These are phyloP conservation scores for Coemansia sp. DNA, from an alignment of 371 early-diverging fungal species.

Conservation along the genomic window DNA sequence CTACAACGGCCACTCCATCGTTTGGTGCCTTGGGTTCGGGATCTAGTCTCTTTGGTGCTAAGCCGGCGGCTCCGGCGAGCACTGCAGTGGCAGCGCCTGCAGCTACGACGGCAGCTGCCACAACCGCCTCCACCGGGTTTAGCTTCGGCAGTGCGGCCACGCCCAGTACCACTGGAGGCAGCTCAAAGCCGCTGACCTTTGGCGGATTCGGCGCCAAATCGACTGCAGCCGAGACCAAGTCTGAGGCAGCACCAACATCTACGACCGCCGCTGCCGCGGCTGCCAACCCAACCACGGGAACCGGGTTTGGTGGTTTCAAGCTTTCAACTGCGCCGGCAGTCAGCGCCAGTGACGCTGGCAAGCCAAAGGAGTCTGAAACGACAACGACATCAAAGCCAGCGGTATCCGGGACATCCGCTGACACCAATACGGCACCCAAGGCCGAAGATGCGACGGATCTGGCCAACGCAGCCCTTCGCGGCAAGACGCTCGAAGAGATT, in stretches of 20 bases:
- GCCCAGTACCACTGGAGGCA: slow-evolving; percentile 1
- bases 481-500: slow-evolving; percentile 85
- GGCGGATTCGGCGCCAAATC: slow-evolving; percentile 11
- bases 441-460: slow-evolving; percentile 48
- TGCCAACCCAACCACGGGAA: slow-evolving; percentile 22
- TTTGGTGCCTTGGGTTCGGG: slow-evolving; percentile 8
- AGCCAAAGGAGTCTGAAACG: not conserved
- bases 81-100: not conserved
- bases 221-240: slow-evolving; percentile 15
- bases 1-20: slow-evolving; percentile 13
- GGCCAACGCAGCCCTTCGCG: slow-evolving; percentile 62
- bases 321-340: slow-evolving; percentile 41
- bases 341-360: slow-evolving; percentile 23
- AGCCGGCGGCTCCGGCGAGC: not conserved
- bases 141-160: slow-evolving; percentile 42
- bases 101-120: slow-evolving; percentile 9
- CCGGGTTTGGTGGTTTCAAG: slow-evolving; percentile 41
- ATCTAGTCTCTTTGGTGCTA: not conserved
- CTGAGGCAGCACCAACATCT: slow-evolving; percentile 1
- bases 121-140: slow-evolving; percentile 32
- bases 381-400: slow-evolving; percentile 6
- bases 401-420: not conserved
- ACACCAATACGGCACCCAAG: slow-evolving; percentile 4
- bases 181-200: slow-evolving; percentile 11
- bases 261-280: slow-evolving; percentile 13